Conservation (phyloP, 148 eudicot genomes). For the Fagopyrum esculentum region DNA sequence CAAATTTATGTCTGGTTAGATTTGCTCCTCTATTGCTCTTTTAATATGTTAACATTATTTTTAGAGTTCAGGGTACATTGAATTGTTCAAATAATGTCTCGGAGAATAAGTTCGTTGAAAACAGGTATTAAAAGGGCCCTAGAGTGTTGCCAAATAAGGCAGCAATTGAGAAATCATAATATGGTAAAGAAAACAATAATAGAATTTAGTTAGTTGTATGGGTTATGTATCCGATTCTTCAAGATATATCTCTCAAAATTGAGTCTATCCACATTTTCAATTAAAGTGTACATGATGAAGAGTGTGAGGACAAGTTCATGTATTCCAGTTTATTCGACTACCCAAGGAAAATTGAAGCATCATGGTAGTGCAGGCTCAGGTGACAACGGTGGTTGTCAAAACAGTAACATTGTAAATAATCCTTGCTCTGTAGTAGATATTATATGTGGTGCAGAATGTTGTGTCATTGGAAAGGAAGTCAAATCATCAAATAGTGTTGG, state of each 20-base stretch:
- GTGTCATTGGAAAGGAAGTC: too few species aligned
- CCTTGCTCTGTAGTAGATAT: conserved; percentile 33
- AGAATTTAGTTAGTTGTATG: background rate
- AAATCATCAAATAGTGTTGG: too few species aligned
- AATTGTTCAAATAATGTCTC: conserved; percentile 5
- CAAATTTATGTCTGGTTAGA: too few species aligned
- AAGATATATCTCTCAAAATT: background rate
- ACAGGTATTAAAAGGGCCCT: background rate
- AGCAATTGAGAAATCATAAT: background rate
- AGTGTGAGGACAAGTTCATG: conserved; percentile 27
- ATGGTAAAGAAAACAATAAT: background rate
- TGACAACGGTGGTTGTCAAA: conserved; percentile 32
- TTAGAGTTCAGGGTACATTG: background rate
- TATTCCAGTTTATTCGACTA: conserved; percentile 25
- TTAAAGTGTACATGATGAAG: conserved; percentile 18
- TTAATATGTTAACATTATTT: background rate
- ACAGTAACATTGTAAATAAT: conserved; percentile 47
- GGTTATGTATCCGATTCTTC: background rate
- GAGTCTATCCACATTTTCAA: background rate
- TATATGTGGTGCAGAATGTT: conserved; percentile 26
- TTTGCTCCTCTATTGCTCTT: background rate
- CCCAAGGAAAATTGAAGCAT: conserved; percentile 28
- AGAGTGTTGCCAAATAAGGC: conserved; percentile 5
- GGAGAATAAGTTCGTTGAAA: background rate
- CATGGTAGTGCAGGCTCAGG: conserved; percentile 16